Evolutionary conservation across 106 monocot genomes (phyloP).

Genomic region (Phalaenopsis equestris): DNA sequence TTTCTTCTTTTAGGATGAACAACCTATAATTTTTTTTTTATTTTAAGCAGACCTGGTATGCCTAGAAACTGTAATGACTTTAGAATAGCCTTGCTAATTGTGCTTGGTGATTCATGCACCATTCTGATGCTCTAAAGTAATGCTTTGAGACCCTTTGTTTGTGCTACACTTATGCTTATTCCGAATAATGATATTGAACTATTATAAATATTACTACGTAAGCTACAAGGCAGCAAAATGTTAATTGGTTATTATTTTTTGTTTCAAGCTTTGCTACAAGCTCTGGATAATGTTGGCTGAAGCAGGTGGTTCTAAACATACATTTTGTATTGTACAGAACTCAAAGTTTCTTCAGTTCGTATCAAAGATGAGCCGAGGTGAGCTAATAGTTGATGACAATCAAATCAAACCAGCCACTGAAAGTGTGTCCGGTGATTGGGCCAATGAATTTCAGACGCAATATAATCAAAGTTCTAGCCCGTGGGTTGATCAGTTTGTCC

Average conservation of each 20-base stretch:
- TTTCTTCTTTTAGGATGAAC: background rate
- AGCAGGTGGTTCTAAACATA: background rate
- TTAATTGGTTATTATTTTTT: background rate
- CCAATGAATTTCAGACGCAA: slow-evolving; percentile 77
- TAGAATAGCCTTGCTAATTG: background rate
- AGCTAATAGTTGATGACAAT: slow-evolving; percentile 91
- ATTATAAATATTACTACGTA: background rate
- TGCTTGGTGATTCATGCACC: background rate
- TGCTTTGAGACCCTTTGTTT: background rate
- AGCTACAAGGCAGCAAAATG: background rate
- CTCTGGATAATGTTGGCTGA: background rate
- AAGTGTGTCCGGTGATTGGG: slow-evolving; percentile 59
- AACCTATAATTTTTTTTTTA: background rate
- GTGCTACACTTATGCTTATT: background rate
- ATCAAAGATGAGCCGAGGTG: slow-evolving; percentile 98
- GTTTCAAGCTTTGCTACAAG: background rate
- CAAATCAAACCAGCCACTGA: slow-evolving; percentile 70
- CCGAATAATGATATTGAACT: background rate
- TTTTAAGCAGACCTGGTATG: background rate
- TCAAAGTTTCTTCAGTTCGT: slow-evolving; percentile 99
- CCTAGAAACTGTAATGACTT: background rate
- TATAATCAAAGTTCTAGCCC: slow-evolving; percentile 45
- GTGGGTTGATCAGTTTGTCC: slow-evolving; percentile 79
- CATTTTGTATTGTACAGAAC: slow-evolving; percentile 40
- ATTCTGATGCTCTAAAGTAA: background rate